A percentile compares a stretch with the other conserved stretches of the same genome.
Evolutionary conservation across 495 filamentous ascomycete species (phyloP).

Genomic region (Penicillium coffeae): DNA sequence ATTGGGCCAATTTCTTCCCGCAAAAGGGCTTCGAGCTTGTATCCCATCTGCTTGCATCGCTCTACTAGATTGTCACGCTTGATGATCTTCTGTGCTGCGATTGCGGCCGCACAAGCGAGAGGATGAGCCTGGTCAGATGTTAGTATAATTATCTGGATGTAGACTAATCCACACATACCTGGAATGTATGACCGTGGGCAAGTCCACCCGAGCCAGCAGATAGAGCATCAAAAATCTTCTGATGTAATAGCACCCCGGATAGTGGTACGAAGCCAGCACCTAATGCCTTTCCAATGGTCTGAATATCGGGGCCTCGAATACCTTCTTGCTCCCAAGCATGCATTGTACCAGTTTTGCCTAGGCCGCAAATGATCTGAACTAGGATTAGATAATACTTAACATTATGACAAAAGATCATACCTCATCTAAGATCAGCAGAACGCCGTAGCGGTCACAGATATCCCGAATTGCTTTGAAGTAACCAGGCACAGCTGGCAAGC

Average conservation of each 20-base stretch:
- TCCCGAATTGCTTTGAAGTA: slow-evolving; percentile 35
- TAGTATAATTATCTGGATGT: no score
- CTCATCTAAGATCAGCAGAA: slow-evolving; percentile 42
- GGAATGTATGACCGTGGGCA: slow-evolving; percentile 54
- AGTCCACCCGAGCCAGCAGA: slow-evolving; percentile 37
- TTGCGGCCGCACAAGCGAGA: slow-evolving; percentile 54
- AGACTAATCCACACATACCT: no score
- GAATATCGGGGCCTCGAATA: slow-evolving; percentile 35
- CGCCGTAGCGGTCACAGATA: slow-evolving; percentile 38
- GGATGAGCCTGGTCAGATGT: slow-evolving; percentile 57
- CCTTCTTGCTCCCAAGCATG: slow-evolving; percentile 39
- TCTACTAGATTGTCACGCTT: slow-evolving; percentile 49
- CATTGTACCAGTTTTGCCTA: slow-evolving; percentile 35
- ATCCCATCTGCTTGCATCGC: slow-evolving; percentile 51
- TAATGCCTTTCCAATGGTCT: slow-evolving; percentile 39
- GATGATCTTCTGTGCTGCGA: slow-evolving; percentile 58
- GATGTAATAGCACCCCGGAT: slow-evolving; percentile 30
- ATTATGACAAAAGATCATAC: no score
- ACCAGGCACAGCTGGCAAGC: slow-evolving; percentile 32
- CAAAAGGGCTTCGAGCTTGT: slow-evolving; percentile 44
- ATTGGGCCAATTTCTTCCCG: slow-evolving; percentile 39
- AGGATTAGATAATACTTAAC: no score
- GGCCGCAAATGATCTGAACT: slow-evolving; percentile 35
- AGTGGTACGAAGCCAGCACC: slow-evolving; percentile 39
- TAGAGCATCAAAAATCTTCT: slow-evolving; percentile 30